Base-by-base conservation (phyloP, 768 basidiomycete species). In the Exsudoporus frostii region DNA sequence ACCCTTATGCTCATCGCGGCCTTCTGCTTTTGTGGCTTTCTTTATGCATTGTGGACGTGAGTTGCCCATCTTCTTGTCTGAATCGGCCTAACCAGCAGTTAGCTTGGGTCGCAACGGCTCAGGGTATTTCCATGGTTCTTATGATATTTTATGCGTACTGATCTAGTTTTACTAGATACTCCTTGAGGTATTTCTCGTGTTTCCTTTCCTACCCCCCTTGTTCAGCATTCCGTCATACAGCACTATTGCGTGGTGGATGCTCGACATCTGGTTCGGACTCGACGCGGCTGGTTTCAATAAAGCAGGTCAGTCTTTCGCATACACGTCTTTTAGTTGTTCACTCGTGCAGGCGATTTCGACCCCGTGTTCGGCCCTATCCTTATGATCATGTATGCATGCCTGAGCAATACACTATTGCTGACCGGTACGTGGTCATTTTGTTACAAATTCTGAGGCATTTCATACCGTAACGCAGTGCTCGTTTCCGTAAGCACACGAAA, bases 41-140 rank as follows among this genome's bases (percentile, higher is more conserved):
- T 93, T 41, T 98, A 97, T 71, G 92, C 92, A 0, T 74, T 98
- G 10, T 97, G 88, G 88, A 97, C 92, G 83, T 93, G 72, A 66
- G 92, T 83, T 2, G 6, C 38, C 46, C 33, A 37, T 15, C 38
- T 48, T 30, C 25, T 29, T 33, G 17, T 43, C n/a, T n/a, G 20
- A 50, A 43, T 34, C 2, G 10, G 4, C 14, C 45, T 67, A 24
- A 69, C 46, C 19, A 24, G 33, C 17, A 4, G 17, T 25, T 58
- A 91, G 88, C 13, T 64, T 90, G 57, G 81, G 82, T 62, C 79
- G 82, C 40, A 84, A 82, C 65, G 69, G 79, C 48, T 79, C 82
- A 37, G 74, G 75, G 84, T 87, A 60, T 51, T 70, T 45, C 17
- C 37, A 10, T 1, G 11, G 42, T 36, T 29, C 24, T 34, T 22